These are phyloP conservation scores for Anisodus acutangulus DNA, from an alignment of 257 asterid genomes.

Conservation along the genomic window DNA sequence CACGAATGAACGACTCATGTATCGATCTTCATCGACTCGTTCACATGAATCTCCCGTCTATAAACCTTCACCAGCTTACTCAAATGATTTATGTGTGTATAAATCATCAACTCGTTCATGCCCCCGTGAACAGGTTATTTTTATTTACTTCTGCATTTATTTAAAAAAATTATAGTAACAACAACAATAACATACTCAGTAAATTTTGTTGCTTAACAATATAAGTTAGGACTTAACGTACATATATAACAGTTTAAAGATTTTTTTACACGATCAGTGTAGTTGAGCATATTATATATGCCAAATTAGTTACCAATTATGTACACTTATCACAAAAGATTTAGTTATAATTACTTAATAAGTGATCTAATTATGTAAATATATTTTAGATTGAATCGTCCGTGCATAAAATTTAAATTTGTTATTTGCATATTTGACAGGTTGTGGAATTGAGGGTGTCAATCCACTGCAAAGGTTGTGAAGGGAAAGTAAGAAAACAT, in stretches of 20 bases:
- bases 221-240: background rate
- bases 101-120: slow-evolving; percentile 39
- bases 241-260: background rate
- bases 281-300: background rate
- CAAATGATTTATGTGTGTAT: slow-evolving; percentile 40
- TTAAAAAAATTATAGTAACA: too few species aligned
- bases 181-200: too few species aligned
- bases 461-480: slow-evolving; percentile 97
- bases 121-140: slow-evolving; percentile 15
- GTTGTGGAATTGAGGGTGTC: slow-evolving; percentile 90
- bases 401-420: background rate
- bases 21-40: slow-evolving; percentile 55
- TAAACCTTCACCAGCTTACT: slow-evolving; percentile 34
- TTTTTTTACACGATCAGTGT: background rate
- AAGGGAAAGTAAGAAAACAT: slow-evolving; percentile 81
- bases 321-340: background rate
- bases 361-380: background rate
- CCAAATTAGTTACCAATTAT: background rate
- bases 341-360: background rate
- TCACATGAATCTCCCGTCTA: slow-evolving; percentile 47
- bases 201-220: background rate
- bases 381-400: background rate
- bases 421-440: slow-evolving; percentile 30
- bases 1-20: slow-evolving; percentile 37
- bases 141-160: background rate